Evolutionary conservation across 2,329 filamentous ascomycete species (phyloP), one percentile per base, ranked within the genome.

Genomic region (Curvularia sp.): DNA sequence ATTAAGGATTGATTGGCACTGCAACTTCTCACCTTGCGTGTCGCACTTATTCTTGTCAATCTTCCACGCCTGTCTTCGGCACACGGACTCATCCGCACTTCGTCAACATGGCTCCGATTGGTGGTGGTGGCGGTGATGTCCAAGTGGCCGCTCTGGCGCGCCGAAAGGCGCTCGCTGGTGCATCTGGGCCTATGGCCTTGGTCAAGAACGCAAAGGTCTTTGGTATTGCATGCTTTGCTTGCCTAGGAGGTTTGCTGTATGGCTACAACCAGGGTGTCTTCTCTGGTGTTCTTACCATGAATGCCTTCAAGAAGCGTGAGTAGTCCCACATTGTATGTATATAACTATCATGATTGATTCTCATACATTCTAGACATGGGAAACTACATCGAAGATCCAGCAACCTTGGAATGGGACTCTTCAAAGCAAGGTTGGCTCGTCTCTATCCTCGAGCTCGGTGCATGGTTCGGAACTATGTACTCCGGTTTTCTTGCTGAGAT

Each of bases 211-310:
- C 79, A 50, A 82, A 80, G 59, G 83, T 84, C 23, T 83, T 83
- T 61, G 79, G 79, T n/a, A 84, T 86, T 66, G 82, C 82, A 8
- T 80, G 82, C 51, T 86, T 85, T 60, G 80, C 80, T 6, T 82
- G 79, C 59, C 72, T 84, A 36, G 82, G 81, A 65, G 82, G 82
- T 48, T 69, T 83, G 36, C 77, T 84, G 25, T 86, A 90, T 72
- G 88, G 90, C n/a, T 92, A 91, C 78, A 91, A 92, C 70, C 88
- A 91, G 43, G 89, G 89, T 66, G 88, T 91, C 75, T 90, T 91
- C 76, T 86, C 86, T n/a, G 89, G 89, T 34, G 85, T 92, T 12
- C 69, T 86, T 50, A 81, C 78, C 30, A 83, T 83, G 80, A 66
- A 70, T 5, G 75, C 78, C 1, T 83, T 82, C 63, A 76, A 78